Conservation (phyloP, 495 filamentous ascomycete genomes). For the Oleoguttula mirabilis region DNA sequence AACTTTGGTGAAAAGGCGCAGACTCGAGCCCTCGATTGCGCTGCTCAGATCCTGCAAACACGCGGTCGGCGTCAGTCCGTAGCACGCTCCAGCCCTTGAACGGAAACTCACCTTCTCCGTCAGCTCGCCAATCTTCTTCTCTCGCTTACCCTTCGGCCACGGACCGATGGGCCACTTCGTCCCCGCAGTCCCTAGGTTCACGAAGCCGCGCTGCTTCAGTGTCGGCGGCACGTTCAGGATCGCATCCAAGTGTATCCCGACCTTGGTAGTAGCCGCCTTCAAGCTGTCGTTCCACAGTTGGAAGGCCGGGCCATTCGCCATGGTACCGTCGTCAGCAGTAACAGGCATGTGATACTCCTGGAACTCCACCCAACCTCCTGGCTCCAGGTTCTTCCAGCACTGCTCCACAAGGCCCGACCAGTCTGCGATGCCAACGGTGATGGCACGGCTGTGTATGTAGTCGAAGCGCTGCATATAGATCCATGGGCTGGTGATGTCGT, state of each 20-base stretch:
- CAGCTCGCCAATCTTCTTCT: slow-evolving; percentile 1
- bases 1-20: slow-evolving; percentile 3
- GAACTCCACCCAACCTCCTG: background rate
- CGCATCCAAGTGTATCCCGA: background rate
- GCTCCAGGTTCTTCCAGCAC: slow-evolving; percentile 1
- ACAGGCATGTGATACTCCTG: slow-evolving; percentile 1
- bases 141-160: slow-evolving; percentile 4
- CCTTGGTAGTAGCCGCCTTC: background rate
- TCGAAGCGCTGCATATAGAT: slow-evolving; percentile 26
- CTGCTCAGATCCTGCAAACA: background rate
- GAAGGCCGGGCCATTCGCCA: background rate
- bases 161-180: background rate
- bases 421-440: slow-evolving; percentile 24
- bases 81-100: background rate
- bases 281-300: background rate
- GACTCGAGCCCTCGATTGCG: slow-evolving; percentile 1
- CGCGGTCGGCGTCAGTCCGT: too few species aligned
- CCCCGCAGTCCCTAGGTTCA: background rate
- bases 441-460: slow-evolving; percentile 27
- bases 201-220: background rate
- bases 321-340: background rate
- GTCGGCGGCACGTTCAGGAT: background rate
- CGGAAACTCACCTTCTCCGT: background rate
- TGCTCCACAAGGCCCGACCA: slow-evolving; percentile 23
- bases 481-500: slow-evolving; percentile 26